phyloP scores from a whole-genome alignment of 164 flowering plant genomes.

The Malania oleifera region DNA sequence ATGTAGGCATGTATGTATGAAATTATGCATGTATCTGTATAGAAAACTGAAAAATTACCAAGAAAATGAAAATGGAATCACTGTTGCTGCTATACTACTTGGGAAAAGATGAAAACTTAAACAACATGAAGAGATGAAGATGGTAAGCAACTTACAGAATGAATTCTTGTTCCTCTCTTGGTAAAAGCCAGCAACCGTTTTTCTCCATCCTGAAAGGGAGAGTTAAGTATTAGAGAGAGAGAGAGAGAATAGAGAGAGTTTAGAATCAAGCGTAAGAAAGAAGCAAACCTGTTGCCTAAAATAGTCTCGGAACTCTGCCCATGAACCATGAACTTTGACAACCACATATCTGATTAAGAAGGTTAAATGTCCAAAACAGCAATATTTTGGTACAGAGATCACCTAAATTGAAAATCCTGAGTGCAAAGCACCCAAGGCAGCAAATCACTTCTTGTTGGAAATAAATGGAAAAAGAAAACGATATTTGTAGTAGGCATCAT shows the following conservation, averaged over 20 bases:
- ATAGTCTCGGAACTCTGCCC: slow-evolving; percentile 78
- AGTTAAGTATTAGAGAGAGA: background rate
- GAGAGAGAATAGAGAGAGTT: slow-evolving; percentile 1
- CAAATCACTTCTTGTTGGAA: too few species aligned
- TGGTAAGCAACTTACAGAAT: slow-evolving; percentile 56
- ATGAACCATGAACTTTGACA: slow-evolving; percentile 83
- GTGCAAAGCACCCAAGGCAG: too few species aligned
- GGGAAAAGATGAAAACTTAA: background rate
- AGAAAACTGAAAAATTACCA: background rate
- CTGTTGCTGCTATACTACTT: background rate
- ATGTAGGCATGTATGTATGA: too few species aligned
- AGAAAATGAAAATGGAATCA: background rate
- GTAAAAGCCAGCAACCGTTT: slow-evolving; percentile 87
- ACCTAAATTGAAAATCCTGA: background rate
- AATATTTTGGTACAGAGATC: background rate
- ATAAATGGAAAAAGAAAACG: too few species aligned
- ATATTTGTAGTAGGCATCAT: too few species aligned
- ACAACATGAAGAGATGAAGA: background rate
- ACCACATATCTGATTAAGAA: slow-evolving; percentile 66
- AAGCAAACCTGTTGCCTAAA: slow-evolving; percentile 63
- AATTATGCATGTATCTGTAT: too few species aligned
- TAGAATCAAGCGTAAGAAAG: background rate
- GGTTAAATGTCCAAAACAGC: slow-evolving; percentile 23
- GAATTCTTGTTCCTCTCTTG: slow-evolving; percentile 62
- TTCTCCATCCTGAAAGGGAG: slow-evolving; percentile 57